Evolutionary conservation across 495 filamentous ascomycete species (phyloP), one percentile per base, ranked within the genome.

Genomic region (Penicillium subrubescens): DNA sequence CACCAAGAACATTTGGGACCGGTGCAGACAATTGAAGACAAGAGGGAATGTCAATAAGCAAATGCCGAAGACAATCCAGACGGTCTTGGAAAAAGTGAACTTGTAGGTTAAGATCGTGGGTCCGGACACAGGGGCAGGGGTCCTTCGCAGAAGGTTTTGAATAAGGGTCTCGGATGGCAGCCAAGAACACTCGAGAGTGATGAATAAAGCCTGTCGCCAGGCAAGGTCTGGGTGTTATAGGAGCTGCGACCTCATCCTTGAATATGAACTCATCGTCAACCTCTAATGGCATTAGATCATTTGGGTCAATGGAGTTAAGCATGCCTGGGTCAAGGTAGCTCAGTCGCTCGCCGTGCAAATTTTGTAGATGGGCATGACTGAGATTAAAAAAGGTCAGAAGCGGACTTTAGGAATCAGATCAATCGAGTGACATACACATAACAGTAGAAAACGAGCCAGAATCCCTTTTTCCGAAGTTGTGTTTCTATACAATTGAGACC

Each of bases 401-500:
- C 6, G 1, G 3, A 19, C 6, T 7, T n/a, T 19, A 44, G 12
- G 12, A 44, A 15, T 6, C 2, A 19, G 41, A 19, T 44, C 17
- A 44, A 19, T 44, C 5, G n/a, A 19, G 41, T 37, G 35, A 37
- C 35, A 2, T 37, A 14, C 35, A 37, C 35, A 19, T 19, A 19
- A 44, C 41, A 44, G 41, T 44, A 44, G n/a, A 44, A 44, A 44
- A 44, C 41, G n/a, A 44, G 41, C 15, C 41, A 44, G n/a, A 44
- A 17, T 2, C 41, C 41, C 7, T 44, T 44, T 44, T 44, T 19
- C 15, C 41, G 41, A 62, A 75, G 74, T 65, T 81, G 68, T 8
- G 73, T 81, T 51, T 80, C 78, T 15, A 80, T 72, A 34, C 61
- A 70, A 52, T 70, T 72, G 3, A 74, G 59, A 5, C 65, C 69